phyloP scores from a whole-genome alignment of 306 rosid genomes.

The Dryas octopetala region DNA sequence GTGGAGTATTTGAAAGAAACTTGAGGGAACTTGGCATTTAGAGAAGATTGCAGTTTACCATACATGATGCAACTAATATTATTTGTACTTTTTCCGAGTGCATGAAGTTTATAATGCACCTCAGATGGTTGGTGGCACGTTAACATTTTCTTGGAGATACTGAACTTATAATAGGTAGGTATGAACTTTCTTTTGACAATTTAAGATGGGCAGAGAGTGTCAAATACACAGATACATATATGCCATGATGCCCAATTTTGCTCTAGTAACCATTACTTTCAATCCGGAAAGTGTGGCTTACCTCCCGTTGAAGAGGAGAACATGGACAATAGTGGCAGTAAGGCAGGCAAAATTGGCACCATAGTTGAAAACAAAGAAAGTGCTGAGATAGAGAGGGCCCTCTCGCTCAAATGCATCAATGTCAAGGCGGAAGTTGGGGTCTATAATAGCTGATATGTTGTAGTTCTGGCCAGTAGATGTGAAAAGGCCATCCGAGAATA shows the following conservation, averaged over 20 bases:
- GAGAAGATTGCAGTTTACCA: too few relatives aligned
- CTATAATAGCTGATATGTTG: slow-evolving; percentile 67
- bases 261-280: background rate
- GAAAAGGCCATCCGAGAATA: slow-evolving; percentile 71
- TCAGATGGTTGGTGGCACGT: too few relatives aligned
- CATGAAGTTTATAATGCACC: too few relatives aligned
- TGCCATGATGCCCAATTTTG: too few relatives aligned
- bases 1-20: background rate
- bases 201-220: too few relatives aligned
- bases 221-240: too few relatives aligned
- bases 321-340: slow-evolving; percentile 73
- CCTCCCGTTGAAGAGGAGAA: slow-evolving; percentile 75
- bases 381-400: slow-evolving; percentile 72
- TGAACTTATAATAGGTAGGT: too few relatives aligned
- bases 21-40: background rate
- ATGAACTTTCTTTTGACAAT: too few relatives aligned
- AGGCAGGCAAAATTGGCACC: slow-evolving; percentile 77
- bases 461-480: slow-evolving; percentile 58
- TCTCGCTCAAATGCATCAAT: slow-evolving; percentile 49
- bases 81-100: too few relatives aligned
- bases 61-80: too few relatives aligned
- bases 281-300: slow-evolving; percentile 17
- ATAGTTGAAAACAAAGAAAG: slow-evolving; percentile 56
- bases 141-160: too few relatives aligned
- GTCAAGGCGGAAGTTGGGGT: slow-evolving; percentile 64